Evolutionary conservation across 2,329 filamentous ascomycete genomes (phyloP).

Genomic region (Trematosphaeria pertusa): DNA sequence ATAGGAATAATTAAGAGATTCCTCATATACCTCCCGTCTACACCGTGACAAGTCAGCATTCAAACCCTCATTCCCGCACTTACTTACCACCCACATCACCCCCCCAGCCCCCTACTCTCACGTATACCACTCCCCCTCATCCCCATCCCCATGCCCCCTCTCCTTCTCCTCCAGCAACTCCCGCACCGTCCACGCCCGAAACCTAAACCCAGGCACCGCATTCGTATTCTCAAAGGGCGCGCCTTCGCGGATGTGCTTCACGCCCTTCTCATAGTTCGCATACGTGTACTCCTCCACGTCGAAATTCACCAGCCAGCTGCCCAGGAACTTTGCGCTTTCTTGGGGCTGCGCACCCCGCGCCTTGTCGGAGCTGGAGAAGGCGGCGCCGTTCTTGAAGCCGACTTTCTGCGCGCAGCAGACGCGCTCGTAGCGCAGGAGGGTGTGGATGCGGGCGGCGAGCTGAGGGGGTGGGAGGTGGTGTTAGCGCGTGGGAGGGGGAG

Average conservation of each 20-base stretch:
- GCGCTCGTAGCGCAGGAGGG: conserved; percentile 21
- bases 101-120: too few relatives aligned
- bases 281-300: conserved; percentile 15
- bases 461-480: too few relatives aligned
- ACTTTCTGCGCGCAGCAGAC: conserved; percentile 16
- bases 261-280: conserved; percentile 13
- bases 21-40: too few relatives aligned
- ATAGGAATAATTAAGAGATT: too few relatives aligned
- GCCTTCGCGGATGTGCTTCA: too few relatives aligned
- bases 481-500: too few relatives aligned
- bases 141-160: too few relatives aligned
- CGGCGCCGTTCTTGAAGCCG: conserved; percentile 14
- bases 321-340: conserved; percentile 7
- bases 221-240: conserved; percentile 18
- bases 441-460: conserved; percentile 23
- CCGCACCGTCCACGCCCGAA: conserved; percentile 7
- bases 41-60: too few relatives aligned
- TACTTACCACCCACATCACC: too few relatives aligned
- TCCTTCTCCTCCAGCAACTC: conserved; percentile 10
- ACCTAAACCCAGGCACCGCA: conserved; percentile 3
- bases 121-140: too few relatives aligned
- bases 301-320: conserved; percentile 13
- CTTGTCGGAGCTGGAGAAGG: conserved; percentile 10
- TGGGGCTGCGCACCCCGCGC: conserved; percentile 4
- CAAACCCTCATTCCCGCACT: too few relatives aligned